A percentile compares a stretch with the other conserved stretches of the same genome.
Conservation (phyloP, 23 red algal species). For the Rhodosorus marinus region DNA sequence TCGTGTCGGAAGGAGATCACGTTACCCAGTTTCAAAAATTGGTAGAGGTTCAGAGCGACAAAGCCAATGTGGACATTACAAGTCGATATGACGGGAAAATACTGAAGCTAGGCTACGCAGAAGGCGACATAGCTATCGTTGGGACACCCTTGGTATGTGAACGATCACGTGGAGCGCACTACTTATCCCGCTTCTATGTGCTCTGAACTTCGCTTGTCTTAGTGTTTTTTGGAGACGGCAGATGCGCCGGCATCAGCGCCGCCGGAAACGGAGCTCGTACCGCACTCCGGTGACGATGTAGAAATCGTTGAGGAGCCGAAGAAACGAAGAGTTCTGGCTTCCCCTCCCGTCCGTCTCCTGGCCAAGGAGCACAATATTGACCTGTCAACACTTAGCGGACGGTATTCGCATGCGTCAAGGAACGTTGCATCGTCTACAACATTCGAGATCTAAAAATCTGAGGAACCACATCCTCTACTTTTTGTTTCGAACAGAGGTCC, state of each 20-base stretch:
- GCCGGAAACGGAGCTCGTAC: background rate
- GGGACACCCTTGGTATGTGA: constrained; percentile 17
- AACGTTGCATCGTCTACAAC: no score
- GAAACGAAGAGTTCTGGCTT: no score
- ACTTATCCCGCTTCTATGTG: no score
- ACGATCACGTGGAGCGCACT: no score
- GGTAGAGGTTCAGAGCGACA: constrained; percentile 28
- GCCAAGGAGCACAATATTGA: no score
- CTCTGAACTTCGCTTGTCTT: no score
- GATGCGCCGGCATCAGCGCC: background rate
- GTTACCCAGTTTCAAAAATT: constrained; percentile 21
- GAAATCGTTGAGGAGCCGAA: background rate
- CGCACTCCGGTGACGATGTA: background rate
- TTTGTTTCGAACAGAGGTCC: no score
- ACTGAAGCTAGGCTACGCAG: background rate
- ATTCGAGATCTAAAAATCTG: no score
- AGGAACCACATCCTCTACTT: no score
- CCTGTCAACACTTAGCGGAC: no score
- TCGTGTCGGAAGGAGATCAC: constrained; percentile 13
- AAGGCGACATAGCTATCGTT: constrained; percentile 21
- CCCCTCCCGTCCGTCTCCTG: no score
- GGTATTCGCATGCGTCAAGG: no score
- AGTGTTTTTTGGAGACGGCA: background rate
- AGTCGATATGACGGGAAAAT: constrained; percentile 16
- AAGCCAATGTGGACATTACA: constrained; percentile 32